These are phyloP conservation scores for Vicia sativa DNA, from an alignment of 306 rosid species.

Conservation along the genomic window DNA sequence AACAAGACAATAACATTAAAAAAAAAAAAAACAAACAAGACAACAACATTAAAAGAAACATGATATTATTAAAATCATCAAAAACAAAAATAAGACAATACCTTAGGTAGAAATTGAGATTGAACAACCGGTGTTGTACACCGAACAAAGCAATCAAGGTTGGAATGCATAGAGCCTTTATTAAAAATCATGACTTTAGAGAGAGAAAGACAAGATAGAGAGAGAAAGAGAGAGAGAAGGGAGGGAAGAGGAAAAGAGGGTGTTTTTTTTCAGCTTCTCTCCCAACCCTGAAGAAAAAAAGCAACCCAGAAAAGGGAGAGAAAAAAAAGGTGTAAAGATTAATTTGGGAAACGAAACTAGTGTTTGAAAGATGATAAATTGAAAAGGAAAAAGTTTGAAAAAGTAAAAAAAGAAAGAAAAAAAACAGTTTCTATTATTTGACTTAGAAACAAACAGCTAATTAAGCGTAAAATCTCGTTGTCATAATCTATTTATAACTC, in stretches of 20 bases:
- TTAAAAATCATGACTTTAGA: slow-evolving; percentile 53
- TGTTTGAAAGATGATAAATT: slow-evolving; percentile 32
- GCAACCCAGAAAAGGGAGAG: slow-evolving; percentile 26
- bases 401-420: background rate
- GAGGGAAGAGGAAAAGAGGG: slow-evolving; percentile 33
- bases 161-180: slow-evolving; percentile 73
- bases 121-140: slow-evolving; percentile 80
- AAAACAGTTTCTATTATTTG: slow-evolving; percentile 54
- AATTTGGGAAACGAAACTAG: slow-evolving; percentile 49
- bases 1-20: background rate
- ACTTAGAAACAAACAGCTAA: slow-evolving; percentile 44
- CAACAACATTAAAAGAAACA: background rate
- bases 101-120: slow-evolving; percentile 88
- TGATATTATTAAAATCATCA: background rate
- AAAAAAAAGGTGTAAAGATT: slow-evolving; percentile 39
- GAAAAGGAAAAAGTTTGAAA: slow-evolving; percentile 33
- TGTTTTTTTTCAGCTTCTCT: slow-evolving; percentile 60
- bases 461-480: slow-evolving; percentile 47
- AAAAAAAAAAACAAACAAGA: background rate
- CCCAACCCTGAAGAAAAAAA: slow-evolving; percentile 56
- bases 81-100: slow-evolving; percentile 14
- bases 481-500: slow-evolving; percentile 10
- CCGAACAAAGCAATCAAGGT: slow-evolving; percentile 79
- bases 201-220: slow-evolving; percentile 13
- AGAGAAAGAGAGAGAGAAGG: slow-evolving; percentile 14